A percentile compares a stretch with the other conserved stretches of the same genome.
Conservation (phyloP, 345 rosid genomes). For the Sisymbrium irio region DNA sequence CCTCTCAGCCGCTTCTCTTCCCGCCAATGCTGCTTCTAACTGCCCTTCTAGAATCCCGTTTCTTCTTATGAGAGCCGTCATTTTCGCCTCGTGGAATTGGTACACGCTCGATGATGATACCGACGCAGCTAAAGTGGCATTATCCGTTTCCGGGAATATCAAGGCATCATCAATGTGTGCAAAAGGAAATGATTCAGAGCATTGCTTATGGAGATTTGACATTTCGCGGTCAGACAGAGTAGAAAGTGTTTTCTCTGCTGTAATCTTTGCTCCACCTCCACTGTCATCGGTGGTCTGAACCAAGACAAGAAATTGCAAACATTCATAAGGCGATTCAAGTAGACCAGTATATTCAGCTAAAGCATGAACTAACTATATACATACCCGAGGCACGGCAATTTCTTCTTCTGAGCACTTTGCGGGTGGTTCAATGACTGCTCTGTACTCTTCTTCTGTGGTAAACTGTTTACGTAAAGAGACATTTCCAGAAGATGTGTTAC, state of each 20-base stretch:
- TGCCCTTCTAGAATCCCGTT: slow-evolving; percentile 76
- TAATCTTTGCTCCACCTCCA: slow-evolving; percentile 53
- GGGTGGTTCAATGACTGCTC: slow-evolving; percentile 41
- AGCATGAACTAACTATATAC: neutral
- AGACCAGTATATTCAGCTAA: neutral
- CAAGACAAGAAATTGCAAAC: slow-evolving; percentile 10
- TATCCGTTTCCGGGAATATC: slow-evolving; percentile 48
- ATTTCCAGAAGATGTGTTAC: slow-evolving; percentile 58
- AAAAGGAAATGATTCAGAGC: slow-evolving; percentile 41
- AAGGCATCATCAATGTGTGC: slow-evolving; percentile 40
- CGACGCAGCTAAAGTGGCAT: slow-evolving; percentile 26
- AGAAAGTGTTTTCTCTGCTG: slow-evolving; percentile 47
- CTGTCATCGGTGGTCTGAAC: slow-evolving; percentile 50
- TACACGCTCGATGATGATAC: slow-evolving; percentile 52
- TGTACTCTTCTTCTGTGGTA: slow-evolving; percentile 60
- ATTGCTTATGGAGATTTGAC: slow-evolving; percentile 36
- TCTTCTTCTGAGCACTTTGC: slow-evolving; percentile 58
- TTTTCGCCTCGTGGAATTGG: slow-evolving; percentile 71
- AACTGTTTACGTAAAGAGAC: slow-evolving; percentile 83
- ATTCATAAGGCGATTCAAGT: neutral
- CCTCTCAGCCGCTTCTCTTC: slow-evolving; percentile 72
- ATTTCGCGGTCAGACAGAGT: slow-evolving; percentile 43
- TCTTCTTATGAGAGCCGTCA: slow-evolving; percentile 62
- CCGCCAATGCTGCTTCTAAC: slow-evolving; percentile 60
- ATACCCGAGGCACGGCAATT: slow-evolving; percentile 42